A percentile compares a stretch with the other conserved stretches of the same genome.
Conservation (phyloP, 495 filamentous ascomycete genomes). For the Aspergillus sclerotioniger region DNA sequence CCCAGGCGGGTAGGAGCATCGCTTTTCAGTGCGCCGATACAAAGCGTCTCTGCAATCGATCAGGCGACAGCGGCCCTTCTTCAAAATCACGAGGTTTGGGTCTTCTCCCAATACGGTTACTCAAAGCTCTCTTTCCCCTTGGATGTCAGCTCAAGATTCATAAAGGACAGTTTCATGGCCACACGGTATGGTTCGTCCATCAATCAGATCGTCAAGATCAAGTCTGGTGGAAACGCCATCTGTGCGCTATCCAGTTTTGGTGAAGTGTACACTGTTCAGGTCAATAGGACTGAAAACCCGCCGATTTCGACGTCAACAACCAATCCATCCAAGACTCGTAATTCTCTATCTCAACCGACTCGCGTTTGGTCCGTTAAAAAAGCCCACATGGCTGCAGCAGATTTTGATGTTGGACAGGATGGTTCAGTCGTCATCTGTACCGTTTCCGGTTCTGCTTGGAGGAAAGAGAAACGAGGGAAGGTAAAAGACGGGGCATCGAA, state of each 20-base stretch:
- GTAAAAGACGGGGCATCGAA: constrained; percentile 66
- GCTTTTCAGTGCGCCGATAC: constrained; percentile 73
- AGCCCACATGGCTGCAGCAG: constrained; percentile 78
- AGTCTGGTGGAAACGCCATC: constrained; percentile 83
- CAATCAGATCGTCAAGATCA: constrained; percentile 71
- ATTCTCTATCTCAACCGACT: constrained; percentile 69
- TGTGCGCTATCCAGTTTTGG: constrained; percentile 80
- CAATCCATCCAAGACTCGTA: constrained; percentile 81
- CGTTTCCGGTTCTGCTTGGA: constrained; percentile 88
- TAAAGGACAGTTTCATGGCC: constrained; percentile 62
- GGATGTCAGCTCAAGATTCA: constrained; percentile 65
- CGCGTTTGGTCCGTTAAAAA: constrained; percentile 81
- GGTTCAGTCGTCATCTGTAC: constrained; percentile 95
- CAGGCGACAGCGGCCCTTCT: constrained; percentile 83
- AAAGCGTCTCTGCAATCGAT: constrained; percentile 83
- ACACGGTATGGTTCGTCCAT: constrained; percentile 63
- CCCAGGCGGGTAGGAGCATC: constrained; percentile 87
- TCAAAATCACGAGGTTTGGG: constrained; percentile 82
- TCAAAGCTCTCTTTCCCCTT: constrained; percentile 78
- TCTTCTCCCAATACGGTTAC: constrained; percentile 93
- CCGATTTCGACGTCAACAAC: constrained; percentile 71
- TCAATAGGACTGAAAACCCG: constrained; percentile 62
- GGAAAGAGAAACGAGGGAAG: constrained; percentile 74
- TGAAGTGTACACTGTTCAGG: constrained; percentile 77
- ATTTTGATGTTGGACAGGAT: constrained; percentile 86